Conservation (phyloP, 2,329 filamentous ascomycete species). For the Colletotrichum gloeosporioides region DNA sequence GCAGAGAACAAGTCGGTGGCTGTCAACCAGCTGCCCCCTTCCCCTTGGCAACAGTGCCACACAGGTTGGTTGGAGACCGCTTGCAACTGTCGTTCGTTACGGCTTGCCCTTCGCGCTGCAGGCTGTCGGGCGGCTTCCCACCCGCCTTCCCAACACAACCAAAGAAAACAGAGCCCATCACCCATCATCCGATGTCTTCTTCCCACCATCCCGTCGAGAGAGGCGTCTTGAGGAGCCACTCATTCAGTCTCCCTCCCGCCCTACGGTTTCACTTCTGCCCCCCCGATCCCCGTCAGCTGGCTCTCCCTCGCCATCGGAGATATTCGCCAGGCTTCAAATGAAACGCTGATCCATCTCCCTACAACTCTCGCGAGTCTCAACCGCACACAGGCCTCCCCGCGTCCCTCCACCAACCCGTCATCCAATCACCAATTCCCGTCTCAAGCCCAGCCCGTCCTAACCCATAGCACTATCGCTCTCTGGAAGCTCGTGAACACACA, state of each 20-base stretch:
- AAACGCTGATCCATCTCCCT: conserved; percentile 8
- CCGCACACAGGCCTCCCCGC: neutral
- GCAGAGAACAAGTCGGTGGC: neutral
- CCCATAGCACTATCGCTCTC: neutral
- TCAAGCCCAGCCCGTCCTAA: neutral
- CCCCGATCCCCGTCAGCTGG: conserved; percentile 10
- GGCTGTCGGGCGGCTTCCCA: neutral
- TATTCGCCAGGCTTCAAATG: conserved; percentile 11
- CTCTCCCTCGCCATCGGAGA: neutral
- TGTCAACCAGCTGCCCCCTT: conserved; percentile 1
- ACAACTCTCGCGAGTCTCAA: conserved; percentile 1
- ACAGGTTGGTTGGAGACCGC: neutral
- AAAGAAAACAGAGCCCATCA: neutral
- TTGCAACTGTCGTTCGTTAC: neutral
- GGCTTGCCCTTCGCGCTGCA: neutral
- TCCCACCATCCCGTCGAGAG: conserved; percentile 1
- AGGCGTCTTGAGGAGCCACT: conserved; percentile 4
- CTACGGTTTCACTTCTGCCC: conserved; percentile 13
- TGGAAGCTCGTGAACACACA: neutral
- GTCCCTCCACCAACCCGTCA: neutral
- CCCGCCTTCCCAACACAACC: neutral
- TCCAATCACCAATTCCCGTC: conserved; percentile 3
- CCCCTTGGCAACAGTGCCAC: neutral
- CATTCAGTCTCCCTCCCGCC: conserved; percentile 1
- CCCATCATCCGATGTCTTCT: conserved; percentile 13